Evolutionary conservation across 768 basidiomycete species (phyloP).

Genomic region (Podaxis rugospora): DNA sequence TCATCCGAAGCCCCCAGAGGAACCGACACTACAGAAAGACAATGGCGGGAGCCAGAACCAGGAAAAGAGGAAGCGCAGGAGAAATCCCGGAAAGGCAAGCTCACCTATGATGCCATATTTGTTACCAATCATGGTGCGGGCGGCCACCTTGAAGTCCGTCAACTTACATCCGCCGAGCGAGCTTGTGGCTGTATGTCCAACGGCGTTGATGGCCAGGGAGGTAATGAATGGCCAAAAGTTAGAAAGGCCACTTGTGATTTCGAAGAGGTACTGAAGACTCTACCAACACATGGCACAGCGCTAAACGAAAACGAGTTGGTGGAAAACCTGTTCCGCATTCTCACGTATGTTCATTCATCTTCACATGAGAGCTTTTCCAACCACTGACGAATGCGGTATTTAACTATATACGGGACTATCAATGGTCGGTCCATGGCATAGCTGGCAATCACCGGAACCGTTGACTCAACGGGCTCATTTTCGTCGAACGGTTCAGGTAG

Average conservation of each 20-base stretch:
- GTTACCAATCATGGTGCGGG: slow-evolving; percentile 74
- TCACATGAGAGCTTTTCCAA: background rate
- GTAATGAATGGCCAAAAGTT: slow-evolving; percentile 72
- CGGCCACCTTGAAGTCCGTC: slow-evolving; percentile 48
- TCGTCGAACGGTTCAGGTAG: slow-evolving; percentile 59
- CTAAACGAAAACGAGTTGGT: slow-evolving; percentile 47
- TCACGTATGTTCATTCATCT: slow-evolving; percentile 54
- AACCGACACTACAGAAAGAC: slow-evolving; percentile 1
- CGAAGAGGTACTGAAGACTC: slow-evolving; percentile 32
- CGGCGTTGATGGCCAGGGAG: slow-evolving; percentile 62
- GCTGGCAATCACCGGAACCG: slow-evolving; percentile 43
- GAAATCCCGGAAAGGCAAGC: slow-evolving; percentile 5
- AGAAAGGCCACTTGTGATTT: slow-evolving; percentile 50
- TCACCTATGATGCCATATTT: slow-evolving; percentile 46
- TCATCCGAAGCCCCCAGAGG: slow-evolving; percentile 19
- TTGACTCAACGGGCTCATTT: slow-evolving; percentile 47
- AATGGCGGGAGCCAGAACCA: slow-evolving; percentile 1
- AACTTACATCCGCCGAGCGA: slow-evolving; percentile 46
- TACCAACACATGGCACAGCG: slow-evolving; percentile 16
- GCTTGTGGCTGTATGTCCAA: slow-evolving; percentile 66
- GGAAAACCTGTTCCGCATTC: slow-evolving; percentile 57
- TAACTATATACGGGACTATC: background rate
- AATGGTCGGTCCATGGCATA: slow-evolving; percentile 17
- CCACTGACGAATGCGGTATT: slow-evolving; percentile 2
- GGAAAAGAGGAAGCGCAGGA: background rate